Evolutionary conservation across 108 stramenopile genomes (phyloP), one percentile per base, ranked within the genome.

Genomic region (Bacterosira constricta): DNA sequence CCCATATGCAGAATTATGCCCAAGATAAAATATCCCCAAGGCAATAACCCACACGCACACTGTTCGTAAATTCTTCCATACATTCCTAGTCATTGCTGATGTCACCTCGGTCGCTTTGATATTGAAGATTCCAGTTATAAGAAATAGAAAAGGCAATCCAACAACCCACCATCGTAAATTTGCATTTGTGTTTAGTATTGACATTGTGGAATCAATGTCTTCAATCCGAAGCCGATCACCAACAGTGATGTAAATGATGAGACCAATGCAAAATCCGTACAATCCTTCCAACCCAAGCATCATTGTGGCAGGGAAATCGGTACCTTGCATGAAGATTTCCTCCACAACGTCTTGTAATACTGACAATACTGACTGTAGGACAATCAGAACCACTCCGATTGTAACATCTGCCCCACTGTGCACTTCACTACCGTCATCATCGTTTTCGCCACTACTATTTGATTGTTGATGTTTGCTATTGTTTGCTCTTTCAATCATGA

Each of bases 241-340:
- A 31, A 59, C 25, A 0, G 70, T 18, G 1, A 55, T 21, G 66
- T 73, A 77, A 10, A 78, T 44, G 9, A 59, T 37, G 3, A 81
- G 21, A 37, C 65, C 80, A 42, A 84, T 21, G 8, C 52, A 3
- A 5, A 81, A 49, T 2, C 80, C 83, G 49, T 66, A 81, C 10
- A 66, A 42, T 13, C 83, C 83, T 44, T 81, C 80, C 75, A 75
- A 51, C 10, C 83, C 83, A 31, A 84, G 36, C 39, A 84, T 52
- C 29, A 69, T 63, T 11, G 61, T 66, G 3, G 83, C 63, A 6
- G 83, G 78, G 20, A 84, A 71, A 35, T 77, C 65, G 11, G 71
- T 39, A n/a, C 62, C 80, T 34, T 84, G 83, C 80, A 84, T 62
- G 52, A 84, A 84, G 34, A 84, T 31, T 65, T 81, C 83, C 45